Evolutionary conservation across 2,329 filamentous ascomycete species (phyloP).

Genomic region (Beauveria pseudobassiana): DNA sequence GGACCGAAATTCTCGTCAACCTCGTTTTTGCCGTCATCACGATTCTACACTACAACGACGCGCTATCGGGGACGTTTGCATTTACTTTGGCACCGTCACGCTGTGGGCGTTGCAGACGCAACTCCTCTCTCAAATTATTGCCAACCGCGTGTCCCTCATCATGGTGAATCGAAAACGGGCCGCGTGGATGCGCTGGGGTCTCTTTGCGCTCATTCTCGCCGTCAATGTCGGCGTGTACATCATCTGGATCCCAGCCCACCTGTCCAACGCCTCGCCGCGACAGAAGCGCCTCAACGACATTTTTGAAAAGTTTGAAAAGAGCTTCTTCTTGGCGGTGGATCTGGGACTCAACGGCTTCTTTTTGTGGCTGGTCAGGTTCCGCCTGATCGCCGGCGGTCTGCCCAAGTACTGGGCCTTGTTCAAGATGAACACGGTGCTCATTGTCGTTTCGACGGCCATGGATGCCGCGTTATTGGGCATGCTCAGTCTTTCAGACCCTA

Average conservation of each 20-base stretch:
- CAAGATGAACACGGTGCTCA: constrained; percentile 40
- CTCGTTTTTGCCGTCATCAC: constrained; percentile 8
- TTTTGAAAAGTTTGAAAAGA: constrained; percentile 29
- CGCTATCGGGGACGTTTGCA: not conserved
- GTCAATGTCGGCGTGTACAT: constrained; percentile 33
- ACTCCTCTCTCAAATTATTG: constrained; percentile 36
- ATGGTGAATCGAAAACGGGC: constrained; percentile 29
- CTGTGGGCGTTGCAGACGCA: constrained; percentile 27
- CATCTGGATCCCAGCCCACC: constrained; percentile 32
- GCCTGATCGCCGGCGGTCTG: constrained; percentile 38
- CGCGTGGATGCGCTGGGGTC: constrained; percentile 27
- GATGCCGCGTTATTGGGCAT: constrained; percentile 27
- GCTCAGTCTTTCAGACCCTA: constrained; percentile 15
- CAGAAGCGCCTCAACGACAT: constrained; percentile 15
- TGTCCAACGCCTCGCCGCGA: constrained; percentile 9
- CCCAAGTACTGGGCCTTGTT: constrained; percentile 43
- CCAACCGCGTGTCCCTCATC: constrained; percentile 35
- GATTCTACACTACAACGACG: not conserved
- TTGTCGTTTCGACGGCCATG: constrained; percentile 40
- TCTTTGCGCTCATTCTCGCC: constrained; percentile 24
- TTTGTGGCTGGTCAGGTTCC: constrained; percentile 35
- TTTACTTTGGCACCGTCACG: constrained; percentile 6
- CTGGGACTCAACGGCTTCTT: constrained; percentile 43
- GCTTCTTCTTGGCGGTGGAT: constrained; percentile 42
- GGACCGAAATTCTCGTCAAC: constrained; percentile 6